These are phyloP conservation scores for Hamamelis virginiana DNA, from an alignment of 164 flowering plant genomes.

Conservation along the genomic window DNA sequence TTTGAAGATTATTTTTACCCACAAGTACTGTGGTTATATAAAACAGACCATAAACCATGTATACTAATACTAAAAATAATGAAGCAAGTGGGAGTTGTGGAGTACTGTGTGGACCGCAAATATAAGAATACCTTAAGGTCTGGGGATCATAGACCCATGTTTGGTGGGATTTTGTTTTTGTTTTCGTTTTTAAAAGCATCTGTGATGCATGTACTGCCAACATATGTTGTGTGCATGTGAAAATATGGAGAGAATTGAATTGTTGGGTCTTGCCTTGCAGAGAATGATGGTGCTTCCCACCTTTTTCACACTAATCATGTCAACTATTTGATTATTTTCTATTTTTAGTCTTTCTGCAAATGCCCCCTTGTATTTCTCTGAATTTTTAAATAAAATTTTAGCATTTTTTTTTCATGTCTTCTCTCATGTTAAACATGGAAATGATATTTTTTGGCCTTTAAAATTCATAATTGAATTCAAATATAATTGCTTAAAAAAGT, in stretches of 20 bases:
- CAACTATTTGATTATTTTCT: neutral
- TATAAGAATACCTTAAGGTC: neutral
- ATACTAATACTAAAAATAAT: neutral
- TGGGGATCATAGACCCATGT: neutral
- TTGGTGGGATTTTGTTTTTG: neutral
- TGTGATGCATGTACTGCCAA: neutral
- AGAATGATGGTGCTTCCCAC: conserved; percentile 7
- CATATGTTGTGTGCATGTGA: neutral
- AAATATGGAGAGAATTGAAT: neutral
- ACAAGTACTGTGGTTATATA: conserved; percentile 1
- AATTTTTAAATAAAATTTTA: neutral
- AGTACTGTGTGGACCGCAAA: neutral
- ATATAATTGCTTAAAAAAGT: too few relatives aligned
- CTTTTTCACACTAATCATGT: conserved; percentile 1
- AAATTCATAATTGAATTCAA: too few relatives aligned
- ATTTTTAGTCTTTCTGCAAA: too few relatives aligned
- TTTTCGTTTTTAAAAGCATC: too few relatives aligned
- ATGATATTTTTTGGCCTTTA: too few relatives aligned
- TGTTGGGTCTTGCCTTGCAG: neutral
- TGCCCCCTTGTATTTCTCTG: neutral
- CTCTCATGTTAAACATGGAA: too few relatives aligned
- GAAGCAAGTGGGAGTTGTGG: conserved; percentile 14
- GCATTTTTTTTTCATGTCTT: too few relatives aligned
- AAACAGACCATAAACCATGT: neutral
- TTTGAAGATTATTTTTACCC: neutral